A percentile compares a stretch with the other conserved stretches of the same genome.
phyloP scores from a whole-genome alignment of 805 yeast genomes.

The Wickerhamomyces tratensis region DNA sequence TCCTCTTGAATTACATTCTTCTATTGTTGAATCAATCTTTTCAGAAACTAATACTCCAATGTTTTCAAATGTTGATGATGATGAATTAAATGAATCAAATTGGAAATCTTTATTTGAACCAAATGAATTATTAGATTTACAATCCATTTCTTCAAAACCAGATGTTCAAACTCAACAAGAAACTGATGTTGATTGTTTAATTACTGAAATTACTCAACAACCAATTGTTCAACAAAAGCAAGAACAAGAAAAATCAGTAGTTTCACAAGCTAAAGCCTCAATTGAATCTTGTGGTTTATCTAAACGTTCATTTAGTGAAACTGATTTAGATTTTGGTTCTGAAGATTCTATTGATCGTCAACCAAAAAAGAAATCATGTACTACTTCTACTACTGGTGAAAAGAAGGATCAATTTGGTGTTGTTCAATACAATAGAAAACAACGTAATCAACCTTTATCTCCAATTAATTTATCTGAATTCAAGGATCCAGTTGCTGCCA shows the following conservation, averaged over 20 bases:
- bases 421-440: conserved; percentile 70
- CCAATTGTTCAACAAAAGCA: background rate
- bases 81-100: conserved; percentile 27
- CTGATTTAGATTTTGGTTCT: conserved; percentile 6
- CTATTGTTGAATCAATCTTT: conserved; percentile 50
- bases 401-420: conserved; percentile 59
- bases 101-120: conserved; percentile 58
- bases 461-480: conserved; percentile 52
- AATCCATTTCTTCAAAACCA: conserved; percentile 1
- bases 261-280: no score
- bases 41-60: conserved; percentile 52
- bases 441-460: conserved; percentile 57
- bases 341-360: background rate
- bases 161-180: conserved; percentile 19
- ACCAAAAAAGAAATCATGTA: conserved; percentile 1
- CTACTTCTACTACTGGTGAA: conserved; percentile 4
- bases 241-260: no score
- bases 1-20: conserved; percentile 46
- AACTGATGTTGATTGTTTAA: conserved; percentile 1
- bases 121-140: conserved; percentile 12
- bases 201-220: background rate
- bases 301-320: conserved; percentile 16
- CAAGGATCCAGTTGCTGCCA: conserved; percentile 61
- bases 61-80: conserved; percentile 28
- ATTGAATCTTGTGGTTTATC: background rate